A percentile compares a stretch with the other conserved stretches of the same genome.
phyloP scores from a whole-genome alignment of 169 alveolate species.

The Nephromyces sp. region DNA sequence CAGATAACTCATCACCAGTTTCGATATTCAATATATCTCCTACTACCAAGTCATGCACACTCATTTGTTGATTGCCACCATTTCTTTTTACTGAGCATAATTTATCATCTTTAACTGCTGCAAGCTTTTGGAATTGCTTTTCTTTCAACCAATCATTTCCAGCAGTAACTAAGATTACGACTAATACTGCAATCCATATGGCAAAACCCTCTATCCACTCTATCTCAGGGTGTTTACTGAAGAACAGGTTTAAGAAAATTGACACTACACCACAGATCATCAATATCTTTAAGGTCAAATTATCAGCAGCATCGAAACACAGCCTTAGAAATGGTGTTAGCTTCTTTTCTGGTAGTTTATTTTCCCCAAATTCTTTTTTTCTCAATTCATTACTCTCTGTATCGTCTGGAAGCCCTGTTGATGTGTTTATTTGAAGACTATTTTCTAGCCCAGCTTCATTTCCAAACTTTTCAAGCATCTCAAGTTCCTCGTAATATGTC shows the following conservation, averaged over 20 bases:
- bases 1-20: constrained; percentile 65
- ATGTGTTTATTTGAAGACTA: constrained; percentile 5
- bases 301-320: constrained; percentile 35
- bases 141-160: constrained; percentile 73
- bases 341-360: constrained; percentile 29
- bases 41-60: constrained; percentile 61
- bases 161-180: constrained; percentile 73
- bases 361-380: constrained; percentile 29
- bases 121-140: constrained; percentile 63
- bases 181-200: constrained; percentile 74
- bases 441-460: constrained; percentile 26
- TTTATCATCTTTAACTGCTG: constrained; percentile 49
- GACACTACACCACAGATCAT: constrained; percentile 48
- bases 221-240: constrained; percentile 33
- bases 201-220: constrained; percentile 87
- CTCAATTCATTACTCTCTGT: not conserved
- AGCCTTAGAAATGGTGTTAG: constrained; percentile 27
- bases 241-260: constrained; percentile 29
- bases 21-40: constrained; percentile 72
- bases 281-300: constrained; percentile 34
- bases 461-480: constrained; percentile 22
- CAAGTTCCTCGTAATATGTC: constrained; percentile 21
- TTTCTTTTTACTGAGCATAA: constrained; percentile 31
- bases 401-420: constrained; percentile 9
- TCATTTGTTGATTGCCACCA: constrained; percentile 34